Evolutionary conservation across 2,329 filamentous ascomycete species (phyloP), one percentile per base, ranked within the genome.

Genomic region (Xylaria hypoxylon): DNA sequence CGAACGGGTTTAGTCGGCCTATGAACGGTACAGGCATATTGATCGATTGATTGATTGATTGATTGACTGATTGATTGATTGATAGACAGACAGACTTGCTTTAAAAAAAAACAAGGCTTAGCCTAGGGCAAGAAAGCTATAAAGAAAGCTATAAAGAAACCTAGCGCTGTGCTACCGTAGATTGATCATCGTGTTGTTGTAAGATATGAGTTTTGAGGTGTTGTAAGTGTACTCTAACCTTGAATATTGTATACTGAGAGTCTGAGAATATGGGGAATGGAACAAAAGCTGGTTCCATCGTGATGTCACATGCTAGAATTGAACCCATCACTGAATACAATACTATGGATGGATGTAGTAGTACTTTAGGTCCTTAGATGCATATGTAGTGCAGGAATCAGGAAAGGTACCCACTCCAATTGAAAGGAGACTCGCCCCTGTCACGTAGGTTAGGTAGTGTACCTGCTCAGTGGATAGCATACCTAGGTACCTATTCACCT

Each of bases 1-100:
- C 79, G 69, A 72, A 81, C 80, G 77, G 71, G 67, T 79, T 78
- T 59, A 82, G 68, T 60, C 80, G 79, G 53, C 79, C 79, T 70
- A 82, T 75, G 65, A 82, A 81, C 26, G 80, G 79, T 59, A 81
- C 74, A 28, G 78, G 76, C 75, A 79, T 78, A 68, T 77, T 78
- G 68, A 52, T 52, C 22, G n/a, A 22, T 35, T 5, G 50, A 15
- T n/a, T 38, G 15, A n/a, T n/a, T n/a, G n/a, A n/a, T n/a, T n/a
- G n/a, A n/a, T n/a, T n/a, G n/a, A n/a, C n/a, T n/a, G n/a, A n/a
- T n/a, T n/a, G n/a, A n/a, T n/a, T n/a, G n/a, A n/a, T n/a, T n/a
- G n/a, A 40, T 10, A 22, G 69, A n/a, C 68, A 47, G 59, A 51
- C 42, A 2, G 10, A 19, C 31, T 38, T 65, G 44, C 45, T 56